These are phyloP conservation scores for Borovskyia barvae DNA, from an alignment of 208 protist genomes.

Conservation along the genomic window DNA sequence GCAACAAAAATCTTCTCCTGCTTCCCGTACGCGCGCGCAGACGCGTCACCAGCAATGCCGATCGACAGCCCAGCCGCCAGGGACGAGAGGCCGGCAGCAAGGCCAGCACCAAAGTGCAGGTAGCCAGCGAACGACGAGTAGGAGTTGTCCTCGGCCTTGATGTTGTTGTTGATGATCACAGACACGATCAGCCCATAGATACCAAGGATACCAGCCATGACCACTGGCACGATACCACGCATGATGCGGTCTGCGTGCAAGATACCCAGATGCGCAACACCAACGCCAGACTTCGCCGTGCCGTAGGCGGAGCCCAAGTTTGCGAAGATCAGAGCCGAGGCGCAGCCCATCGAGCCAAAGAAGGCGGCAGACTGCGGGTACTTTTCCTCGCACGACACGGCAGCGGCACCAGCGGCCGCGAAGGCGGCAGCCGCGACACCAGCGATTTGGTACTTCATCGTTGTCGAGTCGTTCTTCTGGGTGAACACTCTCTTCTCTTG, in stretches of 20 bases:
- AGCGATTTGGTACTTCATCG: constrained; percentile 23
- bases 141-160: constrained; percentile 62
- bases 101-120: constrained; percentile 86
- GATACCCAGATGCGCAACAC: constrained; percentile 97
- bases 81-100: constrained; percentile 94
- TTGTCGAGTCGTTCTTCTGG: too few species aligned
- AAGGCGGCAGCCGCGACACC: constrained; percentile 15
- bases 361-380: constrained; percentile 91
- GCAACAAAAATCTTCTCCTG: constrained; percentile 98
- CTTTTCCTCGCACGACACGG: constrained; percentile 61
- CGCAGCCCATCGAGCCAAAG: constrained; percentile 96
- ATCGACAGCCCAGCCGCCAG: constrained; percentile 98
- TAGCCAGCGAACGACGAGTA: constrained; percentile 81
- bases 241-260: constrained; percentile 95
- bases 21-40: constrained; percentile 85
- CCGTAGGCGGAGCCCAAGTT: constrained; percentile 98
- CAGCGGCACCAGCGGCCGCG: constrained; percentile 29
- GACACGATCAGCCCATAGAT: constrained; percentile 99
- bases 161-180: constrained; percentile 96
- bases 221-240: constrained; percentile 90
- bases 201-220: constrained; percentile 97
- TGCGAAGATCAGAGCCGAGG: constrained; percentile 89
- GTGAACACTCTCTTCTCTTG: too few species aligned
- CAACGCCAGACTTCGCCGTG: constrained; percentile 97
- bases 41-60: constrained; percentile 98